Evolutionary conservation across 768 basidiomycete genomes (phyloP).

Genomic region (Pulveroboletus sp.): DNA sequence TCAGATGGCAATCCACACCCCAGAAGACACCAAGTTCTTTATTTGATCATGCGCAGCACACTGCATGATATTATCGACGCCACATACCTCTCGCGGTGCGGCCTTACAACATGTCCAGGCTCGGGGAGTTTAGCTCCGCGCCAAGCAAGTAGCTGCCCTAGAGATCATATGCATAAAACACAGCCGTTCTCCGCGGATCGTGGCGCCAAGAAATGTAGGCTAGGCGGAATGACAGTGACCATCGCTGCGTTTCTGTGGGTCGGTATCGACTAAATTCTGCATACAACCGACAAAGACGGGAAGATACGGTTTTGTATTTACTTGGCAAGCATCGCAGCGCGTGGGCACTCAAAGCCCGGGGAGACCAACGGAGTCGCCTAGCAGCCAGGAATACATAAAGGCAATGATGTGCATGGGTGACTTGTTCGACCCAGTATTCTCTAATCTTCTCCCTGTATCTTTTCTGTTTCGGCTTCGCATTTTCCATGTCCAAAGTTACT

Average conservation of each 20-base stretch:
- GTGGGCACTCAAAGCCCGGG: not conserved
- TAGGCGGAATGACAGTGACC: not conserved
- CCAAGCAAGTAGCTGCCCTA: not conserved
- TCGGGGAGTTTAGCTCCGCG: not conserved
- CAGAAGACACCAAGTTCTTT: not conserved
- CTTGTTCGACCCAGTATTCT: not conserved
- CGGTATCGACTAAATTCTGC: no score
- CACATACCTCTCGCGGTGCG: not conserved
- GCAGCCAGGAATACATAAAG: conserved; percentile 7
- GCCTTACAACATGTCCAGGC: not conserved
- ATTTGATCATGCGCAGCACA: not conserved
- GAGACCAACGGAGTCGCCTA: not conserved
- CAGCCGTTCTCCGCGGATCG: conserved; percentile 8
- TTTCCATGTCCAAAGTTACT: conserved; percentile 1
- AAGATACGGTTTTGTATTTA: not conserved
- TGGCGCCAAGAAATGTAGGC: conserved; percentile 15
- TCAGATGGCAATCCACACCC: not conserved
- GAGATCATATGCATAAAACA: not conserved
- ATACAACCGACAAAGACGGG: conserved; percentile 10
- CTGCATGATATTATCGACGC: not conserved
- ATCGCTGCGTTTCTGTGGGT: not conserved
- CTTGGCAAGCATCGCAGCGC: conserved; percentile 1
- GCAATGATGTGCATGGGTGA: not conserved
- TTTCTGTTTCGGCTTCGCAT: not conserved
- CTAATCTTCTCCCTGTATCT: conserved; percentile 1